Percentiles rank a stretch among this genome's conserved stretches.
These are phyloP conservation scores for Blastobotrys mokoenaii DNA, from an alignment of 805 yeast genomes.

Conservation along the genomic window DNA sequence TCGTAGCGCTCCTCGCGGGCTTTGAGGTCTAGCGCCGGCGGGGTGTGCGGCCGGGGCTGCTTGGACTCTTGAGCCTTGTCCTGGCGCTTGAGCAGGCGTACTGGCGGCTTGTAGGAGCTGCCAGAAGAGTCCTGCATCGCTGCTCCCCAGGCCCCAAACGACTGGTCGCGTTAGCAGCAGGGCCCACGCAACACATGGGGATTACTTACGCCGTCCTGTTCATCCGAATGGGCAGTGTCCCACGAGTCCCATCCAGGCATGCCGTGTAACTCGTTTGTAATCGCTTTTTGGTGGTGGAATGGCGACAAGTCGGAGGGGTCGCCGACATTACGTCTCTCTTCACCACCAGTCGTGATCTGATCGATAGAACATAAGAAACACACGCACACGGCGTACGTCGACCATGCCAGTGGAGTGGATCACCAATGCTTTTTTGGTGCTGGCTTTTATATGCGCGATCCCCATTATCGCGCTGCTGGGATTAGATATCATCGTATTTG, in stretches of 20 bases:
- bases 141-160: constrained; percentile 2
- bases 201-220: neutral
- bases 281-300: neutral
- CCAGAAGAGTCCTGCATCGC: neutral
- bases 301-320: neutral
- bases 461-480: constrained; percentile 18
- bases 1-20: constrained; percentile 8
- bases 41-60: neutral
- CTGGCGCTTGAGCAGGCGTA: constrained; percentile 13
- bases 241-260: neutral
- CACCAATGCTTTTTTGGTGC: constrained; percentile 6
- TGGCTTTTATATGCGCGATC: constrained; percentile 38
- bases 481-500: constrained; percentile 15
- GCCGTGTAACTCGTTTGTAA: neutral
- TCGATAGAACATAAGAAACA: too few relatives aligned
- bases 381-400: too few relatives aligned
- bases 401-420: too few relatives aligned
- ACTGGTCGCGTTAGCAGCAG: too few relatives aligned
- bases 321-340: neutral
- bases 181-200: too few relatives aligned
- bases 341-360: too few relatives aligned
- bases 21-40: constrained; percentile 5
- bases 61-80: neutral
- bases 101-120: constrained; percentile 14
- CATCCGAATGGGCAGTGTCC: neutral